Base-by-base conservation (phyloP, 192 early-diverging fungal species). In the Allomyces macrogynus region DNA sequence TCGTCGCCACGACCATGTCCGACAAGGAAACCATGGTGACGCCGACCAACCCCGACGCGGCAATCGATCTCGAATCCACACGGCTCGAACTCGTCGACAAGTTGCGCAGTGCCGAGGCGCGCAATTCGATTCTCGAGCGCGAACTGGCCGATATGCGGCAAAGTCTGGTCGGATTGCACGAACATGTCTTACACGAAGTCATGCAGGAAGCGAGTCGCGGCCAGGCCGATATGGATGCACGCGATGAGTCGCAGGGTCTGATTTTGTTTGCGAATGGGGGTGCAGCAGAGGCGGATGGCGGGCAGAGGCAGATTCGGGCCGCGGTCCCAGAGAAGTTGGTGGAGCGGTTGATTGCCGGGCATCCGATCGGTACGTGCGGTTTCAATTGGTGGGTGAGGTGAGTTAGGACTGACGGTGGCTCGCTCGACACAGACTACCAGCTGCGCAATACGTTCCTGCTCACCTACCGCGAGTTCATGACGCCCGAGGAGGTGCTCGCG, bases 381-480 rank as follows among this genome's bases (percentile, higher is more conserved):
- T 5, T 57, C 1, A 16, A 57, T 57, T 14, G 49, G 49, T 1
- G 16, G 49, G 20, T 2, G 49, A 20, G 49, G 49, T 2, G 16
- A 20, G 12, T 10, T 4, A 10, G 49, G 16, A 57, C 16, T 57
- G 49, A n/a, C 20, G 49, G 49, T 4, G 12, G 20, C 16, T 57
- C 49, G 49, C 16, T 57, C 16, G 49, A 20, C 8, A 57, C 12
- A 57, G 49, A 83, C 66, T 75, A 79, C 66, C 72, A 80, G 23
- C 81, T 72, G 62, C 66, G 74, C 60, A 74, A 78, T 63, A 75
- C 77, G 32, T 79, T 83, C 60, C 63, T 83, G 61, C 66, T 83
- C 20, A 80, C 78, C 24, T 74, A 75, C 61, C 66, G 65, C 40
- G 64, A 65, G n/a, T 83, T 77, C 66, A 75, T 78, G 63, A 65